Base-by-base conservation (phyloP, 768 basidiomycete genomes). In the Hypholoma fasciculare region DNA sequence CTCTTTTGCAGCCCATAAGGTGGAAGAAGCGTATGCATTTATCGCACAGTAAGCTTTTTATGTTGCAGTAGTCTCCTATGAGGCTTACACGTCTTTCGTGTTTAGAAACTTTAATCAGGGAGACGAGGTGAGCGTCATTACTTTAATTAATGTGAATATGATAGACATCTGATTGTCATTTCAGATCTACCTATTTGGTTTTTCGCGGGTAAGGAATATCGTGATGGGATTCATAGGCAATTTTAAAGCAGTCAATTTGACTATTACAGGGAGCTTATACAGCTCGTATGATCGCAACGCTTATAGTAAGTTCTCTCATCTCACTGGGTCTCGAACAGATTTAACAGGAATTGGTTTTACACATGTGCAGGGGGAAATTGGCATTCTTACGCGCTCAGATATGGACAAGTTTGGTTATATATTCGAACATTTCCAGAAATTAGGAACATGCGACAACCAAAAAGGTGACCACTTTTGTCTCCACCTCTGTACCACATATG, bases 171-270 rank as follows among this genome's bases (percentile, higher is more conserved):
- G n/a, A 50, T 27, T 16, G 12, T 38, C 13, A 36, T 23, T 47
- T 7, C 56, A 90, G 89, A 85, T 91, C 12, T 90, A 86, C 68
- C 77, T 90, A 26, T 91, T 91, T 69, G 89, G 89, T 5, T 90
- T 90, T 71, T 90, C 88, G 14, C 77, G 48, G 26, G 48, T 49
- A 49, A 12, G 23, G 16, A 17, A 19, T 4, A 20, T 4, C 13
- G 27, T 4, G 3, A 23, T 7, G 11, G 4, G 4, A 1, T 49
- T 49, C 3, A 4, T 49, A 16, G 7, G 16, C 23, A 20, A 16
- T 7, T 6, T 9, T 42, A 9, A 30, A 34, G 30, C 30, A 34
- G 6, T 34, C 30, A 34, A 3, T 34, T 47, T 47, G n/a, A n/a
- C 39, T 5, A 14, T 52, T 12, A 43, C 57, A 89, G 88, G 89